Evolutionary conservation across 495 filamentous ascomycete genomes (phyloP), one percentile per base, ranked within the genome.

Genomic region (Penicillium arizonense): DNA sequence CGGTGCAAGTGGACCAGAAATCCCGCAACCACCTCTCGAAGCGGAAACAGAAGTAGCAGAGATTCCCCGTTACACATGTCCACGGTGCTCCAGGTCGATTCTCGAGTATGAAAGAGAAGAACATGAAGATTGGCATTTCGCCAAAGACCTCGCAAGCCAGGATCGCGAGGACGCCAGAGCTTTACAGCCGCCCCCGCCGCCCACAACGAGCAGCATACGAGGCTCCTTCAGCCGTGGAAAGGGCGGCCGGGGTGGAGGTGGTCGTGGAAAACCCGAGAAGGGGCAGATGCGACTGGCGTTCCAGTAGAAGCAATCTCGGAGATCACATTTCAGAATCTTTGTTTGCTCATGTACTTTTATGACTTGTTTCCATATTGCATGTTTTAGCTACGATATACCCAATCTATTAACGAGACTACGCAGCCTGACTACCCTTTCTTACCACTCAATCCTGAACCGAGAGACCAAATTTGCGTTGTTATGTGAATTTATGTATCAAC

Each of bases 61-160:
- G 20, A 50, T 48, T 4, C 41, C 47, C 13, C 41, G 54, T 0
- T 59, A 45, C 68, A 69, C 70, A 53, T 97, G 93, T 67, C 57
- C 70, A 44, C 82, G 80, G 40, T 97, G 94, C 71, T 77, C 77
- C 45, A 74, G 77, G 55, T 55, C 67, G 30, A 62, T 95, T 20
- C 73, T 72, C 10, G 66, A 72, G n/a, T 62, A 73, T 56, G 79
- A 83, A 32, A 75, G 84, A 61, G 79, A 83, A 46, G 91, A 88
- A 72, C 94, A 98, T 63, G 78, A 89, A 36, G 94, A 98, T 66
- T 98, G 91, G 89, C 94, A 98, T 74, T 90, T 96, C 69, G 94
- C 94, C 36, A 91, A 88, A 74, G 85, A 89, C 58, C 78, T 97
- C 24, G 87, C 87, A 57, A 79, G 82, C 6, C 78, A 91, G 55